phyloP scores from a whole-genome alignment of 768 basidiomycete genomes.

The Leccinum boreale region DNA sequence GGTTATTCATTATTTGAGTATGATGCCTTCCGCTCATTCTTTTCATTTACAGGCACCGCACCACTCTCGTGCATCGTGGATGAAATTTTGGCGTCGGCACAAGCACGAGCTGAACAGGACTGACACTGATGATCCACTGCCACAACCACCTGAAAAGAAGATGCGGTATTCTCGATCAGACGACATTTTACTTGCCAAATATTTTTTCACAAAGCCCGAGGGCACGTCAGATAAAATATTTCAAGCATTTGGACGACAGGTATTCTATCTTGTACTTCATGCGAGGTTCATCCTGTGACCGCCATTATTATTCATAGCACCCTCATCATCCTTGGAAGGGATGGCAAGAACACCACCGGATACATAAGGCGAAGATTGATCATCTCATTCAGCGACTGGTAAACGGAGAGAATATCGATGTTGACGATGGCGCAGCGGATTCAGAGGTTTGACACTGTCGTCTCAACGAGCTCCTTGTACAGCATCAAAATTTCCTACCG shows the following conservation, averaged over 20 bases:
- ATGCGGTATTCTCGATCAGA: constrained; percentile 81
- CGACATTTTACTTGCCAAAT: constrained; percentile 74
- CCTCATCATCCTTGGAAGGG: constrained; percentile 93
- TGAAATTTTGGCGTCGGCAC: constrained; percentile 89
- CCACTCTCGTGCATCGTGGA: constrained; percentile 90
- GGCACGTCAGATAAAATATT: constrained; percentile 85
- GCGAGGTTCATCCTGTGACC: background rate
- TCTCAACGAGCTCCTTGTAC: constrained; percentile 3
- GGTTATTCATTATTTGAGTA: constrained; percentile 34
- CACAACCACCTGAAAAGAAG: constrained; percentile 80
- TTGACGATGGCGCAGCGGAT: constrained; percentile 25
- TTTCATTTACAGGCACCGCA: constrained; percentile 65
- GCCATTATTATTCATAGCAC: constrained; percentile 44
- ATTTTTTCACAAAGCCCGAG: constrained; percentile 68
- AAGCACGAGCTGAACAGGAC: constrained; percentile 75
- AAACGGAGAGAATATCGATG: constrained; percentile 53
- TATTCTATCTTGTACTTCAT: constrained; percentile 30
- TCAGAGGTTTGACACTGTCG: constrained; percentile 21
- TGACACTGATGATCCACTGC: constrained; percentile 67
- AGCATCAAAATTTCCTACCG: background rate
- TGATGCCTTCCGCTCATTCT: background rate
- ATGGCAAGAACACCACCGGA: constrained; percentile 90
- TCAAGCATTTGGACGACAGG: constrained; percentile 71
- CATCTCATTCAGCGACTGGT: constrained; percentile 63
- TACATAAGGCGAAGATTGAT: constrained; percentile 84